Conservation (phyloP, 108 stramenopile genomes). For the Schizochytrium sp. region DNA sequence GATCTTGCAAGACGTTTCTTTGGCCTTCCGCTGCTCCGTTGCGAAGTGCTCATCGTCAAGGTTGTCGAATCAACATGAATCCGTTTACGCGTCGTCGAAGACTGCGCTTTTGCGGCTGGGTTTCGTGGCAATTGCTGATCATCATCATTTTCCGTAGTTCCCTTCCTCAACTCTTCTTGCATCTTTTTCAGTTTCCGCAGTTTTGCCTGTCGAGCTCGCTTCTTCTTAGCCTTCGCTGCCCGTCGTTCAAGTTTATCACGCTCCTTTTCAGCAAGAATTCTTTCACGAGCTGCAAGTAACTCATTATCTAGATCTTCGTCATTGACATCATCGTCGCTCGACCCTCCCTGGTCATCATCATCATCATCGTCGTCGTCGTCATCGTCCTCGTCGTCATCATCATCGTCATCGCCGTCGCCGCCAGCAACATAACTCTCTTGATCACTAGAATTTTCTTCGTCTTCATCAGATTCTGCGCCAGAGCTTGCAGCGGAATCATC, state of each 20-base stretch:
- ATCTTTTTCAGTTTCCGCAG: conserved; percentile 8
- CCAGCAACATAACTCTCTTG: background rate
- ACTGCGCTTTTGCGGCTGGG: background rate
- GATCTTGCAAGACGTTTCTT: conserved; percentile 16
- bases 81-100: background rate
- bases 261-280: conserved; percentile 13
- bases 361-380: background rate
- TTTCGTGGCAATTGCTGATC: background rate
- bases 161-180: background rate
- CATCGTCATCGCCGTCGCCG: background rate
- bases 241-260: background rate
- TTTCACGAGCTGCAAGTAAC: background rate
- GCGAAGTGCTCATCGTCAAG: background rate
- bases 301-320: background rate
- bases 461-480: background rate
- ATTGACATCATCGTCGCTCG: background rate
- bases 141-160: background rate
- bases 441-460: conserved; percentile 9
- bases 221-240: background rate
- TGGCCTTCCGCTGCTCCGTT: background rate
- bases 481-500: background rate
- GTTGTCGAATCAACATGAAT: background rate
- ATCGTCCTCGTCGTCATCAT: background rate
- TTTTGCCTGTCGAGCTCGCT: background rate
- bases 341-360: background rate